Percentiles rank a stretch among this genome's conserved stretches.
These are phyloP conservation scores for Escovopsis sp. DNA, from an alignment of 2,329 filamentous ascomycete species.

Conservation along the genomic window DNA sequence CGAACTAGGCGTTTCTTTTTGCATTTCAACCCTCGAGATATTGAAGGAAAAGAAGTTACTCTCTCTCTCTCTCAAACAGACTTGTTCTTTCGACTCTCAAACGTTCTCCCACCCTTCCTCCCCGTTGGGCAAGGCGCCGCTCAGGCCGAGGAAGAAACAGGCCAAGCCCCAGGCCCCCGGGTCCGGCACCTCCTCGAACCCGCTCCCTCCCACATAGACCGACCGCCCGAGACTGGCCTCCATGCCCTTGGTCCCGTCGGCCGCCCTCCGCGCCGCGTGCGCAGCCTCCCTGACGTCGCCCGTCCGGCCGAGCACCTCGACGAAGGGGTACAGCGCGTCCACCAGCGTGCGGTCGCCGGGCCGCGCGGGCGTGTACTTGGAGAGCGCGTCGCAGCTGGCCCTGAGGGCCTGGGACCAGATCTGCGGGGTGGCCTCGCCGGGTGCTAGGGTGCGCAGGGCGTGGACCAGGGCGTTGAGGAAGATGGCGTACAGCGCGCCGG, in stretches of 20 bases:
- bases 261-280: constrained; percentile 57
- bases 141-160: constrained; percentile 68
- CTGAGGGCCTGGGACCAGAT: constrained; percentile 52
- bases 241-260: constrained; percentile 83
- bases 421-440: constrained; percentile 25
- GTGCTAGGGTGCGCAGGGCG: constrained; percentile 31
- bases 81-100: constrained; percentile 9
- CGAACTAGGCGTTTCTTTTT: constrained; percentile 21
- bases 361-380: constrained; percentile 75
- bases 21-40: background rate
- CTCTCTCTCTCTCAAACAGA: constrained; percentile 1
- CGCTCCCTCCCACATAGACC: constrained; percentile 30
- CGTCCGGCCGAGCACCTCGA: constrained; percentile 51
- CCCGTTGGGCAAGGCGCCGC: constrained; percentile 21
- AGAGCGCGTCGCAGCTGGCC: constrained; percentile 55
- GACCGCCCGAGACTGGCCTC: constrained; percentile 62
- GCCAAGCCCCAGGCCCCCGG: constrained; percentile 62
- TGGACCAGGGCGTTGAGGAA: constrained; percentile 77
- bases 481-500: constrained; percentile 55
- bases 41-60: too few species aligned
- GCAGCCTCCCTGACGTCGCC: constrained; percentile 60
- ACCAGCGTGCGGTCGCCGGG: constrained; percentile 82
- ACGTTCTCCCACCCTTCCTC: constrained; percentile 24
- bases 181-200: constrained; percentile 35
- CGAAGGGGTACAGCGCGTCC: constrained; percentile 81